Evolutionary conservation across 192 early-diverging fungal species (phyloP).

Genomic region (Linnemannia exigua): DNA sequence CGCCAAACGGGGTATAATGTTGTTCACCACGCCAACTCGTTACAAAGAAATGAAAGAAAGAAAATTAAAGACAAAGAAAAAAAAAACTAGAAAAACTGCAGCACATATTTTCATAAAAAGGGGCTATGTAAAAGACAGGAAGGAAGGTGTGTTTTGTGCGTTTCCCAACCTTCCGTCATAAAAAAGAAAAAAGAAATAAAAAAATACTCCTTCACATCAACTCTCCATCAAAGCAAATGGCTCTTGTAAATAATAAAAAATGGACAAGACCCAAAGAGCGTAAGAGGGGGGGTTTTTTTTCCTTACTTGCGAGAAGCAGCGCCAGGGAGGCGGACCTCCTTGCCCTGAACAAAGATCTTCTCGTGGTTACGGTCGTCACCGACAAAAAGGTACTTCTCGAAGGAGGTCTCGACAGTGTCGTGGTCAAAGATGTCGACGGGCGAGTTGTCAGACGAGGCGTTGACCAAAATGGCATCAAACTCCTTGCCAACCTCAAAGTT

Average conservation of each 20-base stretch:
- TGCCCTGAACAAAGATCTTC: conserved; percentile 87
- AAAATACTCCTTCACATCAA: not conserved
- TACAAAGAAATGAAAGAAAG: not conserved
- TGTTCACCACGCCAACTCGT: not conserved
- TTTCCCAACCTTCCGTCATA: conserved; percentile 48
- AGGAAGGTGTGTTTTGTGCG: conserved; percentile 57
- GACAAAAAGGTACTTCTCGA: conserved; percentile 94
- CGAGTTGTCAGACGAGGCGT: conserved; percentile 56
- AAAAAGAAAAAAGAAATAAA: not conserved
- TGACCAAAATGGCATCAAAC: conserved; percentile 92
- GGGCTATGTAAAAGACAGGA: conserved; percentile 37
- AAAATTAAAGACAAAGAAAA: not conserved
- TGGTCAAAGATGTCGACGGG: conserved; percentile 78
- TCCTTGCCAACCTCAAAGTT: conserved; percentile 89
- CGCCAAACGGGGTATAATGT: conserved; percentile 4
- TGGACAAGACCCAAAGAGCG: not conserved
- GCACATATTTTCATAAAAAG: conserved; percentile 54
- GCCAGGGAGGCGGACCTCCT: conserved; percentile 57
- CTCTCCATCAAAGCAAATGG: not conserved
- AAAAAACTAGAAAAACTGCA: conserved; percentile 14
- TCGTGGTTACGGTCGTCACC: conserved; percentile 91
- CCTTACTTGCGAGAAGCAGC: conserved; percentile 46
- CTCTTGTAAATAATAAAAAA: no score
- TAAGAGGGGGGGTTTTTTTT: no score
- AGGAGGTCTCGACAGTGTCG: conserved; percentile 63